Evolutionary conservation across 768 basidiomycete species (phyloP), one percentile per base, ranked within the genome.

Genomic region (Rhizopogon vesiculosus): DNA sequence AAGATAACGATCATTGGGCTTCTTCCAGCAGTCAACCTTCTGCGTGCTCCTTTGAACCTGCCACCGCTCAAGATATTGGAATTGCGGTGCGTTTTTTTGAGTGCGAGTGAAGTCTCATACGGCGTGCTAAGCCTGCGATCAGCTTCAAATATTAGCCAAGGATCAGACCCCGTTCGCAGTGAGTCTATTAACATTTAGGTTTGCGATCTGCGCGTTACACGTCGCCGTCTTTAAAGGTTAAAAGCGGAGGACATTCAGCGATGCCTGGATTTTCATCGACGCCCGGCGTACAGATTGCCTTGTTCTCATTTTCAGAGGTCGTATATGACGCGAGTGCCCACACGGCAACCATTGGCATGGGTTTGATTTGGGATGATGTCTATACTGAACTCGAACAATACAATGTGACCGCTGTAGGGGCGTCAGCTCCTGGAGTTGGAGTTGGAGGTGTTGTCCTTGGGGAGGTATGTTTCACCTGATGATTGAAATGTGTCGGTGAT

Each of bases 231-330:
- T 39, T 8, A 41, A 42, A 83, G 84, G 76, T 86, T 52, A 86
- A 84, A 64, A 78, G 83, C n/a, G 84, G 82, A 15, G 84, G 85
- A 0, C 84, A 86, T 64, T 56, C 78, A 0, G 61, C 74, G 2
- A 85, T 84, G 61, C 77, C 74, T 0, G 78, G 78, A 2, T 85
- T 84, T 56, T 83, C 83, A 0, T 86, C 86, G 0, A 86, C 85
- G 0, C 57, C 64, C 1, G 85, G 84, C 33, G 76, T 87, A 12
- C 82, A 82, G 13, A 85, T 87, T 7, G 67, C 79, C 7, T 78
- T 86, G 81, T 64, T 57, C 40, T 68, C 73, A 1, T 83, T 85
- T 62, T 70, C 72, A 5, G 63, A 76, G 3, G 70, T 82, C 10
- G 65, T 55, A 1, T 82, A 82, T 43, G 59, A 80, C 35, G 51